Evolutionary conservation across 495 filamentous ascomycete genomes (phyloP).

Genomic region (Hypoxylon trugodes): DNA sequence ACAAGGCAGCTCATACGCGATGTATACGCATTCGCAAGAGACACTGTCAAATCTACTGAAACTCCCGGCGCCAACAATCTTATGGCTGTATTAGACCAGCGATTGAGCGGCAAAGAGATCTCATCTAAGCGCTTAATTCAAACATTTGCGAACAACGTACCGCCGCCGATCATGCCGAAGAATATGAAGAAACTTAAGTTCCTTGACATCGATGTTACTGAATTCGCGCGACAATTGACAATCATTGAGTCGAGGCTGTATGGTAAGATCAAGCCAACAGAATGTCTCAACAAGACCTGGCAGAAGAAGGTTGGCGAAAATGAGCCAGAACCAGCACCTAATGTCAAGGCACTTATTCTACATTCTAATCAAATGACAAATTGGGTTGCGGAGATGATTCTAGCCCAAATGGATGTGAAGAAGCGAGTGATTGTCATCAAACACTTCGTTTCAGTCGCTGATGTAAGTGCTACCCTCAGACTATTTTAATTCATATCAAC

Average conservation of each 20-base stretch:
- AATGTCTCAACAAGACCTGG: conserved; percentile 98
- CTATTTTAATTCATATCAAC: conserved; percentile 7
- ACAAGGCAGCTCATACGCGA: conserved; percentile 85
- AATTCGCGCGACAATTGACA: conserved; percentile 95
- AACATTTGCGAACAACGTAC: conserved; percentile 79
- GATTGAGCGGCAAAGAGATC: conserved; percentile 84
- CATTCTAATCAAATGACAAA: conserved; percentile 99
- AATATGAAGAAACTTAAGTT: conserved; percentile 99
- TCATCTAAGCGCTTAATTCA: conserved; percentile 87
- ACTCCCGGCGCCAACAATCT: conserved; percentile 85
- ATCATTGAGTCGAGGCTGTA: conserved; percentile 97
- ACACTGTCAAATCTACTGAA: conserved; percentile 89
- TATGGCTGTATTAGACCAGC: conserved; percentile 85
- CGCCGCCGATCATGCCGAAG: conserved; percentile 92
- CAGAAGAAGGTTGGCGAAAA: conserved; percentile 86
- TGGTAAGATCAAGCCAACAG: conserved; percentile 91
- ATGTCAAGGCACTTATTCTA: conserved; percentile 94
- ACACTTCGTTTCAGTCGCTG: conserved; percentile 95
- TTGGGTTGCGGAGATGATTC: conserved; percentile 99
- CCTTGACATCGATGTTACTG: conserved; percentile 92
- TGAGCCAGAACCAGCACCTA: conserved; percentile 88
- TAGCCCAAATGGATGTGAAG: conserved; percentile 91
- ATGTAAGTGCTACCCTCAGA: conserved; percentile 65
- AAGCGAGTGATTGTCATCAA: conserved; percentile 98
- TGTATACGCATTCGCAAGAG: conserved; percentile 89